Evolutionary conservation across 768 basidiomycete species (phyloP).

Genomic region (Leucocoprinus leucothites): DNA sequence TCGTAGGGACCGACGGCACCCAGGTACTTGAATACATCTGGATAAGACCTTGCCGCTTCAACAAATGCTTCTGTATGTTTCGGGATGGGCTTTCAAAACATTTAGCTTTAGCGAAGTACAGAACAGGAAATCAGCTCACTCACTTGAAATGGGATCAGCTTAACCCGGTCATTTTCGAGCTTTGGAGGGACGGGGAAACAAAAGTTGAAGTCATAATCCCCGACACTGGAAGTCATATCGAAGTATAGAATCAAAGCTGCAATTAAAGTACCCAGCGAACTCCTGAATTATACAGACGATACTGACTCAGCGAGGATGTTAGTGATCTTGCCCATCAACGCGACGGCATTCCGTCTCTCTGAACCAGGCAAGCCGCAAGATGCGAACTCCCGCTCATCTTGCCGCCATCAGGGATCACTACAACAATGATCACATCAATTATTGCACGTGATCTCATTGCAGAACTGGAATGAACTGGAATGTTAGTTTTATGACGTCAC

Average conservation of each 20-base stretch:
- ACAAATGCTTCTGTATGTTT: slow-evolving; percentile 42
- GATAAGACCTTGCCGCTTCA: slow-evolving; percentile 27
- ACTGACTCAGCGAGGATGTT: too few species aligned
- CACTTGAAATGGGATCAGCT: slow-evolving; percentile 49
- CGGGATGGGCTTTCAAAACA: slow-evolving; percentile 31
- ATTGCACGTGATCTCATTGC: too few species aligned
- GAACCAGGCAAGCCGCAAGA: too few species aligned
- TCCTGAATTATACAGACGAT: neutral
- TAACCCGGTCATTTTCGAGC: slow-evolving; percentile 46
- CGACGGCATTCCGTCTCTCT: too few species aligned
- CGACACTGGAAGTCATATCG: neutral
- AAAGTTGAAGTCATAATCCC: slow-evolving; percentile 42
- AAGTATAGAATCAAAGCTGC: neutral
- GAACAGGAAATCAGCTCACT: slow-evolving; percentile 16
- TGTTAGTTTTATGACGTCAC: too few species aligned
- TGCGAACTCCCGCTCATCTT: too few species aligned
- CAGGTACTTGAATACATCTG: slow-evolving; percentile 43
- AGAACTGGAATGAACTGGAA: too few species aligned
- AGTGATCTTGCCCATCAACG: too few species aligned
- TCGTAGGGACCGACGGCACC: slow-evolving; percentile 45
- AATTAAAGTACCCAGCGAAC: neutral
- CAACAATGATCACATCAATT: too few species aligned
- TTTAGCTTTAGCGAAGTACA: neutral
- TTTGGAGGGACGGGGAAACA: slow-evolving; percentile 41
- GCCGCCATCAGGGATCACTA: too few species aligned